Conservation (phyloP, 495 filamentous ascomycete species). For the Podospora didyma region DNA sequence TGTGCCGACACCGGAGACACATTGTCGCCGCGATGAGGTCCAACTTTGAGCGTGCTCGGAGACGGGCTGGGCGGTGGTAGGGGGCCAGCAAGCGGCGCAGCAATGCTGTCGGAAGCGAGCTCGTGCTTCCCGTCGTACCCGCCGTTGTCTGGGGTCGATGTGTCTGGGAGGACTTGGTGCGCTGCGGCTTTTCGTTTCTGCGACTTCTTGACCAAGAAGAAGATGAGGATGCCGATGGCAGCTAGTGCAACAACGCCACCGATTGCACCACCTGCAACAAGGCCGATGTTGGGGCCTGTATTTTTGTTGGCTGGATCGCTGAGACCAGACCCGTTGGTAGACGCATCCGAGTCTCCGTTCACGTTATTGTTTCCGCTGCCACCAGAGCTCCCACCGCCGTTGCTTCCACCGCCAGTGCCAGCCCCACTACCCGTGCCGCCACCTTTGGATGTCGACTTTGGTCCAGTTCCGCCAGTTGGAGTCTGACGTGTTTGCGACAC, state of each 20-base stretch:
- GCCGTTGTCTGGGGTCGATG: background rate
- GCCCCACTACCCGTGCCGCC: conserved; percentile 13
- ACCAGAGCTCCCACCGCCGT: conserved; percentile 2
- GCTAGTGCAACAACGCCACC: conserved; percentile 32
- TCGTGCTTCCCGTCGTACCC: conserved; percentile 31
- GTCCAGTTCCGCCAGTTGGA: background rate
- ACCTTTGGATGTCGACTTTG: conserved; percentile 8
- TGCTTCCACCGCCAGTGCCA: conserved; percentile 6
- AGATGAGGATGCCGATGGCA: conserved; percentile 28
- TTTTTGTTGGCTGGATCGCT: conserved; percentile 1
- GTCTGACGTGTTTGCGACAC: conserved; percentile 16
- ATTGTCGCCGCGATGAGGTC: conserved; percentile 19
- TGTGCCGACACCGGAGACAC: conserved; percentile 38
- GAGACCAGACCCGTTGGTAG: conserved; percentile 3
- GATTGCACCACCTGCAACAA: conserved; percentile 36
- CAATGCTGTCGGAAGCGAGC: conserved; percentile 24
- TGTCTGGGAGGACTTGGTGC: conserved; percentile 4
- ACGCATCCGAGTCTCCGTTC: conserved; percentile 3
- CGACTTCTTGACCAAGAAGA: conserved; percentile 26
- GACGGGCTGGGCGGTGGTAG: conserved; percentile 25
- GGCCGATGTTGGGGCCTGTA: conserved; percentile 14
- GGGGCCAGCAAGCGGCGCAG: conserved; percentile 16
- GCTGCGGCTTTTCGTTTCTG: conserved; percentile 8
- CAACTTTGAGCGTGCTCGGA: conserved; percentile 24
- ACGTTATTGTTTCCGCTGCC: conserved; percentile 1